Conservation (phyloP, 2,329 filamentous ascomycete species). For the Plectosphaerella plurivora region DNA sequence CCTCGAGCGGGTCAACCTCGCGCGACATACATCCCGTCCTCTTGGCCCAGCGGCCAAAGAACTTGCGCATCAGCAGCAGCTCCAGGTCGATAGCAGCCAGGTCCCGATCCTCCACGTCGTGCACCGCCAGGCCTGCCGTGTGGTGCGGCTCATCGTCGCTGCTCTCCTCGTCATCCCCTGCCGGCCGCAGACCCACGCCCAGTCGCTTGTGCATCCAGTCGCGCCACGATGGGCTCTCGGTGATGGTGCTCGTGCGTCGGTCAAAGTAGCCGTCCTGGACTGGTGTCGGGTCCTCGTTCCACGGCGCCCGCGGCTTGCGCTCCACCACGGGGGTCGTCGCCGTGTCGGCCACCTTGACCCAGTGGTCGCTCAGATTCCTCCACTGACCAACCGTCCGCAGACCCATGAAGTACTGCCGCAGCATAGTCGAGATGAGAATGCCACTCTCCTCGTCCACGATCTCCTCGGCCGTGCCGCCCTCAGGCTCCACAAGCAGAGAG, state of each 20-base stretch:
- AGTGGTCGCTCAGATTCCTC: constrained; percentile 69
- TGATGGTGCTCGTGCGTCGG: constrained; percentile 7
- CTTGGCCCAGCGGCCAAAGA: constrained; percentile 69
- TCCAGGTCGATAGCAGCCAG: constrained; percentile 46
- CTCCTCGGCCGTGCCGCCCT: constrained; percentile 73
- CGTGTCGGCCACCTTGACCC: constrained; percentile 59
- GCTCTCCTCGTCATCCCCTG: constrained; percentile 22
- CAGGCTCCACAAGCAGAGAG: constrained; percentile 67
- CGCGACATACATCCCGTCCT: constrained; percentile 56
- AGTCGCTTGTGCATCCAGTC: constrained; percentile 29
- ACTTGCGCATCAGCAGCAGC: constrained; percentile 62
- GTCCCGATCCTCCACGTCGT: constrained; percentile 18
- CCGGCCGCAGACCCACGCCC: constrained; percentile 25
- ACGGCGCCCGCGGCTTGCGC: constrained; percentile 20
- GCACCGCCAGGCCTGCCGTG: constrained; percentile 28
- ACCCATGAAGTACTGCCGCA: constrained; percentile 88
- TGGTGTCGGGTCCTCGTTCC: constrained; percentile 16
- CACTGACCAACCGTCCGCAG: constrained; percentile 77
- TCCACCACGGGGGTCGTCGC: constrained; percentile 48
- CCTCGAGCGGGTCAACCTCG: constrained; percentile 50
- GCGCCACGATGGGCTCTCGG: constrained; percentile 25
- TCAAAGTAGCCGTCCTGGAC: constrained; percentile 24
- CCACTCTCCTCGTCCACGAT: constrained; percentile 84
- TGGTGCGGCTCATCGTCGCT: constrained; percentile 36
- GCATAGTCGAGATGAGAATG: constrained; percentile 77